Evolutionary conservation across 257 asterid genomes (phyloP), one percentile per base, ranked within the genome.

Genomic region (Verbascum thapsus): DNA sequence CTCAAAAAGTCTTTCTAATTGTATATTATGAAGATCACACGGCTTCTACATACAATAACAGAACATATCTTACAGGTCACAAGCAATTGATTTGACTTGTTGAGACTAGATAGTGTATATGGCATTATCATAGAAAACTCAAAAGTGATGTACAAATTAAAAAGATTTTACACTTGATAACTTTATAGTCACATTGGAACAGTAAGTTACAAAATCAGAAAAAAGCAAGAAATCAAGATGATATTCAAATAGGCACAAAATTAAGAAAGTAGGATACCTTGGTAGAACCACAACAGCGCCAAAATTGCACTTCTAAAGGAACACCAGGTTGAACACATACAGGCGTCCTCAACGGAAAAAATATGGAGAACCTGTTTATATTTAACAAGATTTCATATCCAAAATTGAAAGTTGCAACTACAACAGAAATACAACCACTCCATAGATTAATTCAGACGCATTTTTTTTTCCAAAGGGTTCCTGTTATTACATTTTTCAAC

Each of bases 221-320:
- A n/a, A n/a, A n/a, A n/a, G n/a, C n/a, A n/a, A n/a, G 17, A 57
- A 50, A 63, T 34, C 8, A 53, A 53, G 19, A 20, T 42, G 38
- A 43, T 20, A 19, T 19, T 22, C 15, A 18, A 26, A 58, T 10
- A 8, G 23, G 22, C 34, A 20, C 35, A 58, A 55, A n/a, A 48
- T 38, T 10, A 22, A 18, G 8, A 8, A 23, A 47, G 40, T 15
- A 53, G 30, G 18, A 19, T 80, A 94, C 99, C 99, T 94, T 87
- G 56, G 97, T 80, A 62, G 92, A 58, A 69, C 96, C 97, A 78
- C 88, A 72, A 54, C 99, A 85, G 10, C 99, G 96, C 97, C 96
- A 87, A 47, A 94, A 74, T 68, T 94, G 87, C 71, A 94, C 84
- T 71, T 82, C 95, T 67, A 94, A 62, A 20, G 97, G 87, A 68